These are phyloP conservation scores for Ambrosia artemisiifolia DNA, from an alignment of 129 eudicot genomes.

Conservation along the genomic window DNA sequence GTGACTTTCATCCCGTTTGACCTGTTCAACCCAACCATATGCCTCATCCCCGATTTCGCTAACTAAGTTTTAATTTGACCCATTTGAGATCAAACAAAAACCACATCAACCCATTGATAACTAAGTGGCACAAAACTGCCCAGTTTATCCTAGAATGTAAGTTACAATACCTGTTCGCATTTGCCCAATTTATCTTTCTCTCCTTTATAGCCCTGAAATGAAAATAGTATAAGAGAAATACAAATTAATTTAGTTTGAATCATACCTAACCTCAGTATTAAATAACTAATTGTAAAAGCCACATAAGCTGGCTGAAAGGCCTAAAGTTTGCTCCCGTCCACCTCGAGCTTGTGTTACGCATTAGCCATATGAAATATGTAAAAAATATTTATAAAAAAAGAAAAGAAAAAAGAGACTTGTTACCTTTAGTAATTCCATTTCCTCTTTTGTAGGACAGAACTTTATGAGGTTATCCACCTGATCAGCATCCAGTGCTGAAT, in stretches of 20 bases:
- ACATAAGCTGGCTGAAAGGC: no score
- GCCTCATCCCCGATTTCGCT: neutral
- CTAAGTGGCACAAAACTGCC: neutral
- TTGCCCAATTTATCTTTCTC: slow-evolving; percentile 81
- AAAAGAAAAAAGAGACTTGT: neutral
- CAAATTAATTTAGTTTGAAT: neutral
- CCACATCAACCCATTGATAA: neutral
- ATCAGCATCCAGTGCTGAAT: slow-evolving; percentile 87
- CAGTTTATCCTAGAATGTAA: neutral
- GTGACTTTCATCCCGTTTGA: neutral
- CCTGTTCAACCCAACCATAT: neutral
- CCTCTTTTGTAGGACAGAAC: slow-evolving; percentile 96
- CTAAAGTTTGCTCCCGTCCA: no score
- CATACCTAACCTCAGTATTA: neutral
- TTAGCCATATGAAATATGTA: neutral
- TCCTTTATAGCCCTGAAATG: slow-evolving; percentile 73
- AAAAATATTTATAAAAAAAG: neutral
- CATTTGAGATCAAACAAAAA: neutral
- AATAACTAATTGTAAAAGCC: neutral
- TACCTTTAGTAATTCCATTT: slow-evolving; percentile 85
- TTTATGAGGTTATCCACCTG: slow-evolving; percentile 95
- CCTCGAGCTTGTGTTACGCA: neutral
- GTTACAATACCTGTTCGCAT: slow-evolving; percentile 74
- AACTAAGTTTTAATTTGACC: neutral
- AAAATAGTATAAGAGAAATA: slow-evolving; percentile 7